Conservation (phyloP, 2,329 filamentous ascomycete species). For the Zopfia rhizophila region DNA sequence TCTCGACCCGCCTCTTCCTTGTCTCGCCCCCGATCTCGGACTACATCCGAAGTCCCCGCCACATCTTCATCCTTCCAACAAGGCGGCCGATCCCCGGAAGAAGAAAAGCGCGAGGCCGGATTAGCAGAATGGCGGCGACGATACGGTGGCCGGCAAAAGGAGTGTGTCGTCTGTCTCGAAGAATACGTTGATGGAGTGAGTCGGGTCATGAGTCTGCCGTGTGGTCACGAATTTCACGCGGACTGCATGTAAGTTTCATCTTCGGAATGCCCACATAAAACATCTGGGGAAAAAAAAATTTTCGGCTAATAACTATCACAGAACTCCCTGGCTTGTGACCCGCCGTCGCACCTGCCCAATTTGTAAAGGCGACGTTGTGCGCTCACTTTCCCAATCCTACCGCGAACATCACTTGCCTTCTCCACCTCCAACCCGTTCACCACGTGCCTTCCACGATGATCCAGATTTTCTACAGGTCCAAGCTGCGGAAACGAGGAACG, state of each 20-base stretch:
- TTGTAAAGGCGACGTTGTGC: slow-evolving; percentile 96
- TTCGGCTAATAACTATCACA: slow-evolving; percentile 53
- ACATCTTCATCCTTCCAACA: slow-evolving; percentile 42
- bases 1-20: slow-evolving; percentile 49
- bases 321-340: slow-evolving; percentile 96
- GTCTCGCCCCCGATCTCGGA: slow-evolving; percentile 71
- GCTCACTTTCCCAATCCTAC: slow-evolving; percentile 50
- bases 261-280: too few relatives aligned
- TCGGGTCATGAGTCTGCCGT: slow-evolving; percentile 95
- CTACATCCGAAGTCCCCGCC: slow-evolving; percentile 68
- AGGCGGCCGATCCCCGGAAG: slow-evolving; percentile 49
- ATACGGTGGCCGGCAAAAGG: slow-evolving; percentile 75
- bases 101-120: slow-evolving; percentile 64
- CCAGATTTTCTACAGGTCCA: slow-evolving; percentile 57
- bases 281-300: slow-evolving; percentile 5
- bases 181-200: slow-evolving; percentile 96
- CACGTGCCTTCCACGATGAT: slow-evolving; percentile 43
- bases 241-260: slow-evolving; percentile 91
- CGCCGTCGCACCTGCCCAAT: slow-evolving; percentile 97
- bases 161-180: slow-evolving; percentile 96
- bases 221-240: slow-evolving; percentile 96
- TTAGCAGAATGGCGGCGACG: slow-evolving; percentile 65
- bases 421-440: slow-evolving; percentile 30
- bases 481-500: slow-evolving; percentile 57
- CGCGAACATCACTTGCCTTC: slow-evolving; percentile 36